A percentile compares a stretch with the other conserved stretches of the same genome.
Conservation (phyloP, 352 stramenopile genomes). For the Globisporangium perplexum region DNA sequence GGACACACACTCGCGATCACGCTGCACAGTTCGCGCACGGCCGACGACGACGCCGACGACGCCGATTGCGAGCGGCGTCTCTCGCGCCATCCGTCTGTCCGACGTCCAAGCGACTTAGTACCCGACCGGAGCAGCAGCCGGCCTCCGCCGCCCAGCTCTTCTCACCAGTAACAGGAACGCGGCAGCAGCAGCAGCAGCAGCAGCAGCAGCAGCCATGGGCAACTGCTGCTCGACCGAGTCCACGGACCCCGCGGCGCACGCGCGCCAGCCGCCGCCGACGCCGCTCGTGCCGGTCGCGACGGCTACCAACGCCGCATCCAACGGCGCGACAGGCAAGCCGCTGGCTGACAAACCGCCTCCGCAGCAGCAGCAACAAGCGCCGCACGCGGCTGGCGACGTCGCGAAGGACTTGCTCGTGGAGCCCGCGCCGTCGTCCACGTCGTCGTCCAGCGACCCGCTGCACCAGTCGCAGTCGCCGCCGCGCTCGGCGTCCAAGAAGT, state of each 20-base stretch:
- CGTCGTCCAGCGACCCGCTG: constrained; percentile 4
- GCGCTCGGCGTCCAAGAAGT: constrained; percentile 18
- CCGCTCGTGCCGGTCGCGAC: too few species aligned
- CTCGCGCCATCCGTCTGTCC: too few species aligned
- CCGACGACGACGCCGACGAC: too few species aligned
- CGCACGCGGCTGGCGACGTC: neutral
- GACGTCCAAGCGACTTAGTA: too few species aligned
- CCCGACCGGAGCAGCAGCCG: too few species aligned
- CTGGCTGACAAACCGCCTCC: constrained; percentile 5
- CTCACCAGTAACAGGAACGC: too few species aligned
- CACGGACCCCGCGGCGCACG: constrained; percentile 21
- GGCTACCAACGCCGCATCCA: neutral
- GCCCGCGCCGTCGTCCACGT: neutral
- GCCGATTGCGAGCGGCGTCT: too few species aligned
- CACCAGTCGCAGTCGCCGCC: constrained; percentile 19
- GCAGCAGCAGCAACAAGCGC: neutral
- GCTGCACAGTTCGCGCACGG: too few species aligned
- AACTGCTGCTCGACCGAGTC: constrained; percentile 82
- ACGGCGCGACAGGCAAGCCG: constrained; percentile 2
- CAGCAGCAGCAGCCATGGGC: constrained; percentile 38
- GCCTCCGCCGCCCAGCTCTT: too few species aligned
- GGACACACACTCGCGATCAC: too few species aligned
- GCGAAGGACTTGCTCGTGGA: constrained; percentile 3
- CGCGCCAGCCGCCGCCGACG: neutral
- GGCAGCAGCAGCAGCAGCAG: too few species aligned